Percentiles rank a stretch among this genome's conserved stretches.
Evolutionary conservation across 1,139 yeast species (phyloP).

Genomic region (Kazachstania sp.): DNA sequence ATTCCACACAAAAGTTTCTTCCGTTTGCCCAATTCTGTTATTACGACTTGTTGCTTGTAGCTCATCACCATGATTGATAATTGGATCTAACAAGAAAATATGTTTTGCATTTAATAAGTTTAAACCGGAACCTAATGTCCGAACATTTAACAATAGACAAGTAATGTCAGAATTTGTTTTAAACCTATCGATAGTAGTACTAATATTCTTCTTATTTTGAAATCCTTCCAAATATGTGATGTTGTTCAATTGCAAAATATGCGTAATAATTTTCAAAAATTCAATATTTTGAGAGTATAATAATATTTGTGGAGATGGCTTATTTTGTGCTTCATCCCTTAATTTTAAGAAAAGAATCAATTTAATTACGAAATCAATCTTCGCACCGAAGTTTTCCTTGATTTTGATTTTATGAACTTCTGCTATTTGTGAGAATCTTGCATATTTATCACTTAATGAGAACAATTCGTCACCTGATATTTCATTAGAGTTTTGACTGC

Average conservation of each 20-base stretch:
- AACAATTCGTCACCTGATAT: slow-evolving; percentile 1
- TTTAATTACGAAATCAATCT: slow-evolving; percentile 75
- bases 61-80: slow-evolving; percentile 81
- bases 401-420: slow-evolving; percentile 42
- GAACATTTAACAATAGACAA: slow-evolving; percentile 76
- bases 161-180: slow-evolving; percentile 60
- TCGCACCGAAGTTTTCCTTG: slow-evolving; percentile 61
- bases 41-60: slow-evolving; percentile 86
- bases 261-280: slow-evolving; percentile 54
- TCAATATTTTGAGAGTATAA: slow-evolving; percentile 85
- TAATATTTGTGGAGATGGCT: slow-evolving; percentile 49
- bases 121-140: slow-evolving; percentile 81
- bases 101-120: slow-evolving; percentile 88
- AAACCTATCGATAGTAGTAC: slow-evolving; percentile 45
- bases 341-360: slow-evolving; percentile 56
- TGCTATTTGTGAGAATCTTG: slow-evolving; percentile 15
- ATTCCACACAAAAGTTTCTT: slow-evolving; percentile 82
- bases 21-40: slow-evolving; percentile 83
- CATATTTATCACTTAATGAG: slow-evolving; percentile 15
- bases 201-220: slow-evolving; percentile 19
- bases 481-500: background rate
- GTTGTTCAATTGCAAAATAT: slow-evolving; percentile 56
- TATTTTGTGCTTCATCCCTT: slow-evolving; percentile 44
- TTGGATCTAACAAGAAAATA: slow-evolving; percentile 82
- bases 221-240: slow-evolving; percentile 38